Evolutionary conservation across 176 grass and related monocot species (phyloP).

Genomic region (Oryza longistaminata): DNA sequence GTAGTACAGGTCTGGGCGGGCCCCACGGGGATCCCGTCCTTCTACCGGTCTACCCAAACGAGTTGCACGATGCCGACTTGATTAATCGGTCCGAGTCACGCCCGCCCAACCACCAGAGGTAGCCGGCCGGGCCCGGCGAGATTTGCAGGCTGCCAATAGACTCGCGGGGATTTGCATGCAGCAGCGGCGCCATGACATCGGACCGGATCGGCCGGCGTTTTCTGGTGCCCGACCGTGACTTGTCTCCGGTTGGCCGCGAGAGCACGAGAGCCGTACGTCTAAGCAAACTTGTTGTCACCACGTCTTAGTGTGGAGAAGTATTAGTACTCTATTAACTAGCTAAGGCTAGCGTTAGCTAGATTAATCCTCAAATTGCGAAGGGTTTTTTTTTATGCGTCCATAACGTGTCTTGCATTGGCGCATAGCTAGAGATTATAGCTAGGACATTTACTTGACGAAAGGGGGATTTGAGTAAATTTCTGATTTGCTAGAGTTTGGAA

Average conservation of each 20-base stretch:
- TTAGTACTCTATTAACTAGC: background rate
- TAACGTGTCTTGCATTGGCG: background rate
- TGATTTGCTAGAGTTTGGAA: background rate
- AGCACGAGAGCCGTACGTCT: background rate
- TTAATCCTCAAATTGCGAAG: background rate
- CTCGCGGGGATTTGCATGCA: background rate
- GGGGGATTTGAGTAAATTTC: background rate
- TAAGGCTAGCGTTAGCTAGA: background rate
- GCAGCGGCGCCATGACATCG: constrained; percentile 5
- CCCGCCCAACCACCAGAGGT: background rate
- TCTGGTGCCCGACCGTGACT: constrained; percentile 10
- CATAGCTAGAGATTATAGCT: background rate
- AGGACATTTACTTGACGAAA: constrained; percentile 25
- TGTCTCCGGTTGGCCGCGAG: background rate
- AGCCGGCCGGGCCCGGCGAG: background rate
- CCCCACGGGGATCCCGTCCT: background rate
- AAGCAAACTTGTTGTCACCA: constrained; percentile 9
- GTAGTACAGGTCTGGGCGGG: background rate
- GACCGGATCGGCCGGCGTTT: constrained; percentile 5
- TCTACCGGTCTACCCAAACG: constrained; percentile 39
- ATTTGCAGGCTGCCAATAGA: background rate
- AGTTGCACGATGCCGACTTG: constrained; percentile 16
- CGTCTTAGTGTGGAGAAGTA: background rate
- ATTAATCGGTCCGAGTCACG: background rate
- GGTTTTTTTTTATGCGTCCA: background rate